Percentiles rank a stretch among this genome's conserved stretches.
phyloP scores from a whole-genome alignment of 352 stramenopile species.

The Plasmopara halstedii region DNA sequence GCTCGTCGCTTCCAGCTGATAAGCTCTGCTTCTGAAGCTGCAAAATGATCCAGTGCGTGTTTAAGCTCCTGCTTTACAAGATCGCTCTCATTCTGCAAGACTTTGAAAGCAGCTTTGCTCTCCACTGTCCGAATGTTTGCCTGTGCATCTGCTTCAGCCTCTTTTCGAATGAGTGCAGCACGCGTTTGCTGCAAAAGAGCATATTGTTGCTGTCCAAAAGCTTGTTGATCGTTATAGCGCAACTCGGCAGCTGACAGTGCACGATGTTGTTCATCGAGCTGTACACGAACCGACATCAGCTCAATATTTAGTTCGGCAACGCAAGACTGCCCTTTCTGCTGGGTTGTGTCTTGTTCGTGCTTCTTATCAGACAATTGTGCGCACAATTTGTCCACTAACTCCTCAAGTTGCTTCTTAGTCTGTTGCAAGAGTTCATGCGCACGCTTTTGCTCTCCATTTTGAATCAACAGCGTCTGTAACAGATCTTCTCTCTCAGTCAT shows the following conservation, averaged over 20 bases:
- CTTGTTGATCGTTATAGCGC: slow-evolving; percentile 56
- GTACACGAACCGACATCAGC: slow-evolving; percentile 66
- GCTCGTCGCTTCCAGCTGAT: slow-evolving; percentile 29
- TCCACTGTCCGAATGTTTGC: slow-evolving; percentile 33
- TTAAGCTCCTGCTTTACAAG: slow-evolving; percentile 35
- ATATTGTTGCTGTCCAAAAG: slow-evolving; percentile 43
- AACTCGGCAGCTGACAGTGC: slow-evolving; percentile 59
- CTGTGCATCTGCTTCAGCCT: slow-evolving; percentile 29
- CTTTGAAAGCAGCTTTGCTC: slow-evolving; percentile 20
- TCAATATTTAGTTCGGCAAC: slow-evolving; percentile 60
- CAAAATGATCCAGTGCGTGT: slow-evolving; percentile 24
- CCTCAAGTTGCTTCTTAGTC: slow-evolving; percentile 65
- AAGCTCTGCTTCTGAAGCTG: slow-evolving; percentile 27
- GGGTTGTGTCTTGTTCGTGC: slow-evolving; percentile 38
- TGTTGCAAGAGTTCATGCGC: slow-evolving; percentile 43
- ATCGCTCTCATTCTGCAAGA: slow-evolving; percentile 36
- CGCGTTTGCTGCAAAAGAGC: slow-evolving; percentile 45
- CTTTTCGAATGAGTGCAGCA: slow-evolving; percentile 37
- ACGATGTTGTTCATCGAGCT: slow-evolving; percentile 64
- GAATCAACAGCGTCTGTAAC: slow-evolving; percentile 51
- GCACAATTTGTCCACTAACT: slow-evolving; percentile 44
- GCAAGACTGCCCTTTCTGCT: slow-evolving; percentile 55
- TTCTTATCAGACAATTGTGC: slow-evolving; percentile 52
- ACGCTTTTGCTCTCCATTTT: slow-evolving; percentile 50
- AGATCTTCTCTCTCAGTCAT: slow-evolving; percentile 45